Percentiles rank a stretch among this genome's conserved stretches.
These are phyloP conservation scores for Aspergillus neotritici DNA, from an alignment of 2,329 filamentous ascomycete species.

Conservation along the genomic window DNA sequence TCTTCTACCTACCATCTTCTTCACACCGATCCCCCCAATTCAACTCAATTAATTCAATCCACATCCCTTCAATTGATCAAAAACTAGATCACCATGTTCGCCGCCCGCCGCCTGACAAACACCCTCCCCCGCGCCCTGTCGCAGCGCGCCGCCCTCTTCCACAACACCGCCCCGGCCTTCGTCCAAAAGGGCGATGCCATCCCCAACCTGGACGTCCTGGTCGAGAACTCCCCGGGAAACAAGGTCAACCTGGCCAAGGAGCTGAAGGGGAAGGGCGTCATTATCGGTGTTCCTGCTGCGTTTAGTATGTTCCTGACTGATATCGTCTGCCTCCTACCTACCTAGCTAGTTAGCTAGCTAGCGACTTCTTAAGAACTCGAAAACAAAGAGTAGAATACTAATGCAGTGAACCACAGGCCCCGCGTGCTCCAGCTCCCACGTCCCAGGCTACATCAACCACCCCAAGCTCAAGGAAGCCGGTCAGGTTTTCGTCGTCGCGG, in stretches of 20 bases:
- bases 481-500: slow-evolving; percentile 80
- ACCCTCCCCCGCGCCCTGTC: slow-evolving; percentile 25
- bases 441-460: slow-evolving; percentile 82
- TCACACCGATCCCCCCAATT: background rate
- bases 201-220: slow-evolving; percentile 69
- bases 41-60: background rate
- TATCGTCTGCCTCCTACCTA: background rate
- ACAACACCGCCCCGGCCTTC: slow-evolving; percentile 35
- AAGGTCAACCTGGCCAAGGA: slow-evolving; percentile 82
- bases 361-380: background rate
- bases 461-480: slow-evolving; percentile 72
- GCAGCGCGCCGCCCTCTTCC: slow-evolving; percentile 31
- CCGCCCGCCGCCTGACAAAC: slow-evolving; percentile 32
- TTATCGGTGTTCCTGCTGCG: slow-evolving; percentile 79
- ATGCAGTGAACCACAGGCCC: slow-evolving; percentile 41
- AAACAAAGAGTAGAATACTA: slow-evolving; percentile 1
- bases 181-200: slow-evolving; percentile 76
- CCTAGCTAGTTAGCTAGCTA: background rate
- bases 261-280: slow-evolving; percentile 68
- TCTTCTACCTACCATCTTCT: background rate
- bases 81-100: slow-evolving; percentile 29
- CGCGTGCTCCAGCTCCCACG: slow-evolving; percentile 62
- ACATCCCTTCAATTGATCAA: background rate
- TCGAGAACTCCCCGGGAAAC: slow-evolving; percentile 82
- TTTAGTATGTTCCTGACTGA: slow-evolving; percentile 50